phyloP scores from a whole-genome alignment of 176 grass and related monocot genomes.

The Bonia amplexicaulis region DNA sequence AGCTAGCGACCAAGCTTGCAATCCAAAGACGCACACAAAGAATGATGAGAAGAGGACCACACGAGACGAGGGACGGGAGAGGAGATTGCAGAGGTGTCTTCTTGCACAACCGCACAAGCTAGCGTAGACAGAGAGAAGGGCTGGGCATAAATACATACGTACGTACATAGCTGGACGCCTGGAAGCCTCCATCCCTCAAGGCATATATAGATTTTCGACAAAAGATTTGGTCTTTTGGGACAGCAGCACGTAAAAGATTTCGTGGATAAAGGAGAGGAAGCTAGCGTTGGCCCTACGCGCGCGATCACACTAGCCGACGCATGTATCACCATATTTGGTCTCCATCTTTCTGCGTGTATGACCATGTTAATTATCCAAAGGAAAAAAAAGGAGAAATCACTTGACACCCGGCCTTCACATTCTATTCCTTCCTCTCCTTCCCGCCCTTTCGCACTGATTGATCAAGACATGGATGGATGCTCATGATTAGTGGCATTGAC shows the following conservation, averaged over 20 bases:
- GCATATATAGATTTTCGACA: conserved; percentile 14
- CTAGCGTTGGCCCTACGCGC: conserved; percentile 53
- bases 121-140: background rate
- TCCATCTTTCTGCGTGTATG: background rate
- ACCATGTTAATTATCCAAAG: background rate
- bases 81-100: conserved; percentile 21
- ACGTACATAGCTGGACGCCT: background rate
- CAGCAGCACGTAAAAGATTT: conserved; percentile 35
- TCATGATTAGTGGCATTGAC: background rate
- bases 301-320: background rate
- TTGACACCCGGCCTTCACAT: background rate
- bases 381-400: background rate
- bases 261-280: conserved; percentile 4
- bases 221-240: conserved; percentile 30
- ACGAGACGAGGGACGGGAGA: conserved; percentile 12
- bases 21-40: conserved; percentile 3
- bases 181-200: conserved; percentile 8
- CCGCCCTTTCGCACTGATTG: background rate
- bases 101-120: background rate
- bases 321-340: background rate
- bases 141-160: background rate
- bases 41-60: conserved; percentile 25
- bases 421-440: background rate
- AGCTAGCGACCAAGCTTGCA: background rate
- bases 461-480: background rate